Base-by-base conservation (phyloP, 179 eudicot species). In the Spergularia azorica region DNA sequence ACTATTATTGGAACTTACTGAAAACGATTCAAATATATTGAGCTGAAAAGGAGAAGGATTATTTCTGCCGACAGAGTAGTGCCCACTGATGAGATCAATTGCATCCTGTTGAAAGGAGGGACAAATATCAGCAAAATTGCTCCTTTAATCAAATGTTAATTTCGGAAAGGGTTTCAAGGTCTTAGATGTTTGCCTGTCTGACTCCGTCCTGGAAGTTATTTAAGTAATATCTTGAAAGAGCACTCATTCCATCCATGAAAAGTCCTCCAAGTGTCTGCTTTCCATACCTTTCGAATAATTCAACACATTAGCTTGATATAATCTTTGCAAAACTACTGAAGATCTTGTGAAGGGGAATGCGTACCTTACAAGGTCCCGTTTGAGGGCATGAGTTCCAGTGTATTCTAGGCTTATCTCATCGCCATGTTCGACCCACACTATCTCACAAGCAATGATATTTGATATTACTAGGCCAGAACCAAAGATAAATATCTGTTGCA, bases 161-260 rank as follows among this genome's bases (percentile, higher is more conserved):
- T 51, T 14, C 38, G 36, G 20, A 55, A 7, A 32, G 21, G 58
- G n/a, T 9, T 16, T 16, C 51, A 67, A 72, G 64, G 13, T 64
- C 63, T 55, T 62, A 52, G 69, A 56, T 62, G 86, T 73, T 87
- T 85, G 80, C 98, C 97, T 93, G 98, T 71, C 92, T 88, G 70
- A 91, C 81, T 69, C 98, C 98, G 80, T 95, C 98, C 75, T 95
- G 97, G 77, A 95, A 95, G 82, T 95, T 95, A 80, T 93, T 95
- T 48, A 91, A 73, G 80, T 90, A 95, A 75, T 95, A 95, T 89
- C 97, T 91, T 68, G 97, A 95, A 76, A 95, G 76, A 67, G 98
- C 93, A 86, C 93, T 95, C 82, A 91, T 71, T 79, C 97, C 98
- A 81, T 95, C 98, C 80, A 86, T 83, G 20, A 95, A 85, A 20